Conservation (phyloP, 2,329 filamentous ascomycete species). For the Fonsecaea pugnacius region DNA sequence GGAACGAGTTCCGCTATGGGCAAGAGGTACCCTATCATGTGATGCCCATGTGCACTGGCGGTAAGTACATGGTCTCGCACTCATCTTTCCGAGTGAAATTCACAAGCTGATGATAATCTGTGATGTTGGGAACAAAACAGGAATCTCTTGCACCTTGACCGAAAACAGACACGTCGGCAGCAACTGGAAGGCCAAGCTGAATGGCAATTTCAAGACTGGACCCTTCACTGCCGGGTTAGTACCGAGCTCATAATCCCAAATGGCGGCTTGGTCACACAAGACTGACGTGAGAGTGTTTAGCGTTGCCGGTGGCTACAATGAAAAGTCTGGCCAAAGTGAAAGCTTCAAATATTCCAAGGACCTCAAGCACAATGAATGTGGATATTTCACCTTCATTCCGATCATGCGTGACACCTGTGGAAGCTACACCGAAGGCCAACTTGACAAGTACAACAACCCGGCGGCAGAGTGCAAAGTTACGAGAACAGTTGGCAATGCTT, state of each 20-base stretch:
- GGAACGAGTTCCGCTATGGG: conserved; percentile 16
- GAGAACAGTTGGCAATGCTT: conserved; percentile 8
- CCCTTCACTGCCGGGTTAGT: conserved; percentile 4
- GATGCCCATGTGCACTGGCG: conserved; percentile 1
- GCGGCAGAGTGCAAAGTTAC: too few species aligned
- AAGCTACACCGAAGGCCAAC: conserved; percentile 14
- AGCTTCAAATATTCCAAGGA: conserved; percentile 15
- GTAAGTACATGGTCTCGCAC: not conserved
- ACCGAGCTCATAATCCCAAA: not conserved
- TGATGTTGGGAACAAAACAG: not conserved
- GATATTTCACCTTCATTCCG: conserved; percentile 24
- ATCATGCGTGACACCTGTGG: conserved; percentile 12
- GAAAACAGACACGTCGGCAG: conserved; percentile 6
- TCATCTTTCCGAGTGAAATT: not conserved
- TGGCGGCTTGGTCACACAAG: too few species aligned
- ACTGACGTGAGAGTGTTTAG: not conserved
- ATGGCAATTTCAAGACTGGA: conserved; percentile 6
- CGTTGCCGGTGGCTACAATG: conserved; percentile 16
- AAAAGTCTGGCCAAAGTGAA: conserved; percentile 19
- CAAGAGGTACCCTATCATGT: conserved; percentile 11
- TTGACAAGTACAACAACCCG: not conserved
- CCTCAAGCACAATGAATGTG: conserved; percentile 18
- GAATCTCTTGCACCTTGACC: conserved; percentile 8
- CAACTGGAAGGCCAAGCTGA: conserved; percentile 12
- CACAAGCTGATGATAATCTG: not conserved